Evolutionary conservation across 2,329 filamentous ascomycete genomes (phyloP).

Genomic region (Helminthosporium solani): DNA sequence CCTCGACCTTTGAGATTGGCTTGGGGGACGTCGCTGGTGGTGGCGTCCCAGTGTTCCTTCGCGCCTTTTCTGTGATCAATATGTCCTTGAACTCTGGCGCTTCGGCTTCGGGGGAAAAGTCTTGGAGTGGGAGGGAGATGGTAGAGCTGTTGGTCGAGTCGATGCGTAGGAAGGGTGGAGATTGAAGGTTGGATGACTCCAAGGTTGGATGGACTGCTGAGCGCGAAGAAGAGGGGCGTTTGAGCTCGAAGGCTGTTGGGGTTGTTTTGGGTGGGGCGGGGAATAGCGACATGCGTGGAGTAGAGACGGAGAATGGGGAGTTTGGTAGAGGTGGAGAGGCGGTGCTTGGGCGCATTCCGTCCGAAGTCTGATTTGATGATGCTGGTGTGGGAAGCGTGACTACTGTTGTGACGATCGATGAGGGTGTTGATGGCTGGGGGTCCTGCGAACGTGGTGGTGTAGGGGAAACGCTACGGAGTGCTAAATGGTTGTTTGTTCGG

Average conservation of each 20-base stretch:
- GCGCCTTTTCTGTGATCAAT: conserved; percentile 8
- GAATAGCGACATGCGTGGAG: not conserved
- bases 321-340: conserved; percentile 1
- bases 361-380: conserved; percentile 5
- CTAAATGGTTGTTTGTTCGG: conserved; percentile 9
- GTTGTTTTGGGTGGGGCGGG: not conserved
- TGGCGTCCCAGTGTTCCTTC: not conserved
- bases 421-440: not conserved
- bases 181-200: not conserved
- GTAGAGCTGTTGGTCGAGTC: conserved; percentile 19
- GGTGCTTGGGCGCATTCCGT: conserved; percentile 10
- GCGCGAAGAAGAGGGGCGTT: conserved; percentile 9
- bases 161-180: conserved; percentile 11
- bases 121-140: conserved; percentile 26
- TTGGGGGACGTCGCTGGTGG: not conserved
- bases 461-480: conserved; percentile 2
- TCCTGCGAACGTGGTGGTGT: not conserved
- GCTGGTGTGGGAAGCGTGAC: conserved; percentile 4
- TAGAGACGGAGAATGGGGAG: not conserved
- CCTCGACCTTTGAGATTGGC: conserved; percentile 4
- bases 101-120: conserved; percentile 10
- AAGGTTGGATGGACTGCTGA: conserved; percentile 1
- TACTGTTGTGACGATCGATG: conserved; percentile 2
- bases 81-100: conserved; percentile 19
- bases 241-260: not conserved